A percentile compares a stretch with the other conserved stretches of the same genome.
These are phyloP conservation scores for Erodium trifolium DNA, from an alignment of 441 rosid species.

Conservation along the genomic window DNA sequence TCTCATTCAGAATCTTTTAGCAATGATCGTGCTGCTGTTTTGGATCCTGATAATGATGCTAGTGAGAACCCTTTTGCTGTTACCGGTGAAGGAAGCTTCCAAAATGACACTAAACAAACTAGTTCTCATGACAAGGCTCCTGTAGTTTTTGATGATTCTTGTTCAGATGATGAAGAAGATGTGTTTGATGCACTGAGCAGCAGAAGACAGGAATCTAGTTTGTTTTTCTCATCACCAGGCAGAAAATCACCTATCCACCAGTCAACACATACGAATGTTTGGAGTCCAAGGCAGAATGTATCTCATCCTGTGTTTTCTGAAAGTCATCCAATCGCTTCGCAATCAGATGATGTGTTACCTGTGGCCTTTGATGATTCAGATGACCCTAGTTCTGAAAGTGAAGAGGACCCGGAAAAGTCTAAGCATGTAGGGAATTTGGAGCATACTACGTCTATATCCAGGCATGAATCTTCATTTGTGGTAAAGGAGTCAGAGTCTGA, in stretches of 20 bases:
- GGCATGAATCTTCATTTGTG: too few relatives aligned
- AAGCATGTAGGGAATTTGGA: conserved; percentile 20
- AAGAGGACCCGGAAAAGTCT: conserved; percentile 32
- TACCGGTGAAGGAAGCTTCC: conserved; percentile 23
- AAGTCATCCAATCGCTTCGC: conserved; percentile 31
- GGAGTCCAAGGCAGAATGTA: conserved; percentile 27
- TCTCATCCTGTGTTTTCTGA: conserved; percentile 32
- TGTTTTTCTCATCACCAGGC: too few relatives aligned
- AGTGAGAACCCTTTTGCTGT: conserved; percentile 35
- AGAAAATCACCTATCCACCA: conserved; percentile 9
- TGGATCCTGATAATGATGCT: conserved; percentile 18
- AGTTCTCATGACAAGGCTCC: background rate
- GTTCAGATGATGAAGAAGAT: conserved; percentile 39
- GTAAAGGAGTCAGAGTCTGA: too few relatives aligned
- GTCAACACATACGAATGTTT: conserved; percentile 23
- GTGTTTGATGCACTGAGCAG: conserved; percentile 23
- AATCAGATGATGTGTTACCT: conserved; percentile 26
- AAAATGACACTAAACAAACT: conserved; percentile 15
- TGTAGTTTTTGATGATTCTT: conserved; percentile 50
- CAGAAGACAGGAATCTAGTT: too few relatives aligned
- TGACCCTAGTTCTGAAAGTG: conserved; percentile 43
- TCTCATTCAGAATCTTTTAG: conserved; percentile 26
- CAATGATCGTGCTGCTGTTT: conserved; percentile 24
- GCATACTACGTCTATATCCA: background rate
- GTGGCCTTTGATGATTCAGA: conserved; percentile 52